phyloP scores from a whole-genome alignment of 2,329 filamentous ascomycete species.

The Nigrograna mackinnonii region DNA sequence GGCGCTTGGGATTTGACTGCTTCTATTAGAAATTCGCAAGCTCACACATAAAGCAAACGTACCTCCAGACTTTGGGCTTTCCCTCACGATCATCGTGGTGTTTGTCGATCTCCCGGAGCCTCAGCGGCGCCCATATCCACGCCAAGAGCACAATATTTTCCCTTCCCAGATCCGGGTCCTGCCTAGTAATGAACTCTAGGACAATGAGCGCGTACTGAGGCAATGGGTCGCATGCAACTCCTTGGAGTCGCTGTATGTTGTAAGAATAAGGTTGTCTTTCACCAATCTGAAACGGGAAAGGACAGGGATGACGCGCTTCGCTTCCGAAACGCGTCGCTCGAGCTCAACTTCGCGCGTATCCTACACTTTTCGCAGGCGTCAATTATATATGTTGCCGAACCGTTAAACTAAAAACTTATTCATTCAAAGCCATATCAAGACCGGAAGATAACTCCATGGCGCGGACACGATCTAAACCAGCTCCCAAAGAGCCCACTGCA shows the following conservation, averaged over 20 bases:
- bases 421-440: slow-evolving; percentile 1
- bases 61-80: slow-evolving; percentile 50
- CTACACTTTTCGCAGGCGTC: too few relatives aligned
- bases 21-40: not conserved
- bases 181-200: too few relatives aligned
- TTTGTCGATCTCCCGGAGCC: slow-evolving; percentile 9
- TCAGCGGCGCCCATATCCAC: slow-evolving; percentile 32
- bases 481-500: slow-evolving; percentile 23
- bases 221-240: slow-evolving; percentile 12
- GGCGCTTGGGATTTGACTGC: slow-evolving; percentile 38
- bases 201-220: slow-evolving; percentile 4
- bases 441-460: slow-evolving; percentile 29
- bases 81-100: slow-evolving; percentile 49
- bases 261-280: slow-evolving; percentile 25
- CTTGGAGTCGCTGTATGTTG: slow-evolving; percentile 18
- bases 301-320: slow-evolving; percentile 29
- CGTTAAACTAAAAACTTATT: not conserved
- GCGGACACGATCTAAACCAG: slow-evolving; percentile 39
- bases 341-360: too few relatives aligned
- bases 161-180: too few relatives aligned
- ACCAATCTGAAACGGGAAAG: slow-evolving; percentile 27
- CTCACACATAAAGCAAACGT: slow-evolving; percentile 13
- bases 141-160: too few relatives aligned
- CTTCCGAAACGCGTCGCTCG: slow-evolving; percentile 19
- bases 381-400: too few relatives aligned